phyloP scores from a whole-genome alignment of 441 rosid genomes.

The Lepidium campestre region DNA sequence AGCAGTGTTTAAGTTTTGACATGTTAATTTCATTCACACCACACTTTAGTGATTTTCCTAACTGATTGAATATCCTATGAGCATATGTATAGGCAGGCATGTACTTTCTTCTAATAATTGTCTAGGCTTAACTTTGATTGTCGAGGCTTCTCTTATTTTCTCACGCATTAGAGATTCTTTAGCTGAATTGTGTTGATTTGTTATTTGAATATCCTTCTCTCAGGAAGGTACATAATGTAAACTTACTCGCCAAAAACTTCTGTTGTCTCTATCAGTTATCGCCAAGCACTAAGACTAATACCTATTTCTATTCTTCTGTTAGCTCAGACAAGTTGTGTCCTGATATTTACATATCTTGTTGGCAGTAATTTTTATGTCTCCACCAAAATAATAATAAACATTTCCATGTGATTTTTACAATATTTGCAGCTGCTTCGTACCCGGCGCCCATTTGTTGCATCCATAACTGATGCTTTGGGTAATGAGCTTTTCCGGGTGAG shows the following conservation, averaged over 20 bases:
- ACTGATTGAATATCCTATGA: not conserved
- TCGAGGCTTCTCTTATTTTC: not conserved
- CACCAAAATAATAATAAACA: not conserved
- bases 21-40: not conserved
- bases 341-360: not conserved
- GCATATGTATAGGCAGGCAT: not conserved
- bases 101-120: not conserved
- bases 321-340: not conserved
- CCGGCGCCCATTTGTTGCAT: constrained; percentile 91
- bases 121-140: not conserved
- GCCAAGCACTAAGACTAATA: not conserved
- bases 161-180: not conserved
- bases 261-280: not conserved
- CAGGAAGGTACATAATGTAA: not conserved
- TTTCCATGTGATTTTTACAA: not conserved
- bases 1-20: not conserved
- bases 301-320: not conserved
- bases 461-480: constrained; percentile 67
- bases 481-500: constrained; percentile 80
- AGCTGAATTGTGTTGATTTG: not conserved
- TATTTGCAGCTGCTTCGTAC: constrained; percentile 65
- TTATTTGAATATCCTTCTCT: not conserved
- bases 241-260: not conserved
- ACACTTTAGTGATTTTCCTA: not conserved
- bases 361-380: not conserved